Percentiles rank a stretch among this genome's conserved stretches.
These are phyloP conservation scores for Nidularia sp. DNA, from an alignment of 768 basidiomycete genomes.

Conservation along the genomic window DNA sequence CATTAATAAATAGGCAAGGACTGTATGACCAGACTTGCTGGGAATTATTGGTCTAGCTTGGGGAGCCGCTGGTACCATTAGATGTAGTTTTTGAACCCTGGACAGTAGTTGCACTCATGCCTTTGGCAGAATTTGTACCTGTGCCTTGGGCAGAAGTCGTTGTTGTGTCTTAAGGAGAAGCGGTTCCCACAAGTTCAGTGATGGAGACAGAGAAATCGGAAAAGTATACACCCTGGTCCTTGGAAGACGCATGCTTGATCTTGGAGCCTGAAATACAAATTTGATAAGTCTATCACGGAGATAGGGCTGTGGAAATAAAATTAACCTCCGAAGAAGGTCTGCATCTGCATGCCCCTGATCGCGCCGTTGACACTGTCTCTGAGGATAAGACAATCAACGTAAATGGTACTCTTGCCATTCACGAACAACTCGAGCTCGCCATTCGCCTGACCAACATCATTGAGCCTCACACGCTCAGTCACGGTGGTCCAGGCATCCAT, in stretches of 20 bases:
- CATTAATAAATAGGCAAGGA: no score
- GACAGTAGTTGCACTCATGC: no score
- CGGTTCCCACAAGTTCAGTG: no score
- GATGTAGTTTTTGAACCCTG: no score
- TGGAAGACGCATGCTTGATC: slow-evolving; percentile 46
- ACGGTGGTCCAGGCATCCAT: slow-evolving; percentile 68
- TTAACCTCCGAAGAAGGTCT: slow-evolving; percentile 75
- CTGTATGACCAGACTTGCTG: no score
- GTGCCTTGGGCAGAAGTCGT: no score
- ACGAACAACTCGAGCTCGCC: slow-evolving; percentile 69
- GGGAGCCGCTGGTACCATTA: no score
- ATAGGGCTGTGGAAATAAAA: slow-evolving; percentile 9
- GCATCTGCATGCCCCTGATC: slow-evolving; percentile 66
- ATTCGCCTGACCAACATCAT: slow-evolving; percentile 64
- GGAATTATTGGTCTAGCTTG: no score
- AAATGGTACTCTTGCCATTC: slow-evolving; percentile 61
- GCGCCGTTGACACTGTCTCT: slow-evolving; percentile 41
- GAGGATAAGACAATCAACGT: slow-evolving; percentile 50
- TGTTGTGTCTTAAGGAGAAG: no score
- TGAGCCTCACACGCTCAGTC: slow-evolving; percentile 67
- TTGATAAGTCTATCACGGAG: not conserved
- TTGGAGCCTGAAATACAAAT: not conserved
- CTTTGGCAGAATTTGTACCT: no score
- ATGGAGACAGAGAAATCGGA: slow-evolving; percentile 69
- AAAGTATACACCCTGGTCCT: slow-evolving; percentile 60